phyloP scores from a whole-genome alignment of 1,139 yeast species.

The Protomyces inouyei region DNA sequence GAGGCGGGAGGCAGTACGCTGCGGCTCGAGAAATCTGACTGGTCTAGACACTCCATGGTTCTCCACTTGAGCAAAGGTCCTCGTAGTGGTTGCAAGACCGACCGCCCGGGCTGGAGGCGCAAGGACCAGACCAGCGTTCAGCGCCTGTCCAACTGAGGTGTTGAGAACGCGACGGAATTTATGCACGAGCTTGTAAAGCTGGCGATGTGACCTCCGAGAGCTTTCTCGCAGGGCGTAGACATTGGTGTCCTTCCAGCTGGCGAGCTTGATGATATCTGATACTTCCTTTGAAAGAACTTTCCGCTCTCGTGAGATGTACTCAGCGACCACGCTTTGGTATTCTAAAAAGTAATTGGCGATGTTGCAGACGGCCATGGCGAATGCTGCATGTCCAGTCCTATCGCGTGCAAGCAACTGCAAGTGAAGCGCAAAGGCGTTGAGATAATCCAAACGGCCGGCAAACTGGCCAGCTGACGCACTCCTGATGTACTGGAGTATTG shows the following conservation, averaged over 20 bases:
- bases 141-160: conserved; percentile 51
- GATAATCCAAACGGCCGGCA: conserved; percentile 61
- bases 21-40: neutral
- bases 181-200: conserved; percentile 74
- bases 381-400: conserved; percentile 5
- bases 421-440: conserved; percentile 31
- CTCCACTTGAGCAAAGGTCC: neutral
- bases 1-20: neutral
- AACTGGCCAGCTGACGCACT: conserved; percentile 59
- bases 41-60: neutral
- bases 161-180: conserved; percentile 67
- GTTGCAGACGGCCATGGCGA: conserved; percentile 53
- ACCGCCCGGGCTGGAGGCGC: conserved; percentile 30
- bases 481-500: conserved; percentile 69
- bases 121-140: conserved; percentile 55
- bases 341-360: conserved; percentile 63
- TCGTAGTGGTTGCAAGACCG: conserved; percentile 17
- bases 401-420: neutral
- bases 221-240: conserved; percentile 90
- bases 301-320: conserved; percentile 47
- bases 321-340: conserved; percentile 50
- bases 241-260: conserved; percentile 97
- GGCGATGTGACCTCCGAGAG: conserved; percentile 80
- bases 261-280: conserved; percentile 75
- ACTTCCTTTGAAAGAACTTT: conserved; percentile 69